A percentile compares a stretch with the other conserved stretches of the same genome.
Conservation (phyloP, 345 rosid genomes). For the Sisymbrium irio region DNA sequence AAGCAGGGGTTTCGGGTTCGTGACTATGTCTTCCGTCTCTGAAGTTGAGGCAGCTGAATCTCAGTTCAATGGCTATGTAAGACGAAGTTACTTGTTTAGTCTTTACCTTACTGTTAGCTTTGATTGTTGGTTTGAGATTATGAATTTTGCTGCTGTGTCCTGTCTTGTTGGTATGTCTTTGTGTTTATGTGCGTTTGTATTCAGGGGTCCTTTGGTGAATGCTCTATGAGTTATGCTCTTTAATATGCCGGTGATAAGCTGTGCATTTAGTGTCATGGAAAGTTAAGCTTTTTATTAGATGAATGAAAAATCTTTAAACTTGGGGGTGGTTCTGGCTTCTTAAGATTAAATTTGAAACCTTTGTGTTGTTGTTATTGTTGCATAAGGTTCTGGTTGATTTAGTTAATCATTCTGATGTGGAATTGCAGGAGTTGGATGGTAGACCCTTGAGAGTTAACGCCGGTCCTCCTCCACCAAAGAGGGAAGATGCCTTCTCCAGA, state of each 20-base stretch:
- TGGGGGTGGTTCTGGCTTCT: not conserved
- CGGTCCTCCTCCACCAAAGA: constrained; percentile 80
- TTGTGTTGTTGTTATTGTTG: not conserved
- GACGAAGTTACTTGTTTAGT: constrained; percentile 26
- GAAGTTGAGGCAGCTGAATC: constrained; percentile 78
- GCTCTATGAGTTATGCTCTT: not conserved
- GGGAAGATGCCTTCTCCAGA: constrained; percentile 50
- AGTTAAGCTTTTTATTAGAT: not conserved
- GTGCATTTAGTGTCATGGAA: not conserved
- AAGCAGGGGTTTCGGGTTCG: constrained; percentile 97
- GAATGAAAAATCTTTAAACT: constrained; percentile 8
- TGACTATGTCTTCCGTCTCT: constrained; percentile 74
- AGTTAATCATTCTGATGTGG: not conserved
- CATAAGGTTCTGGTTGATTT: not conserved
- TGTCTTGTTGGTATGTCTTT: not conserved
- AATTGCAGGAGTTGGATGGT: constrained; percentile 80
- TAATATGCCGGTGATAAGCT: not conserved
- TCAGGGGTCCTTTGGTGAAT: not conserved
- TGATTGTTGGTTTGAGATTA: not conserved
- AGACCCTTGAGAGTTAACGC: constrained; percentile 80
- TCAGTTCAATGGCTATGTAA: constrained; percentile 92
- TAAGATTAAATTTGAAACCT: not conserved
- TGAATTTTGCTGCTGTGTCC: not conserved
- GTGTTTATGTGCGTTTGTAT: too few relatives aligned
- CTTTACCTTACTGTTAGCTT: not conserved